These are phyloP conservation scores for Crassisporium funariophilum DNA, from an alignment of 768 basidiomycete species.

Conservation along the genomic window DNA sequence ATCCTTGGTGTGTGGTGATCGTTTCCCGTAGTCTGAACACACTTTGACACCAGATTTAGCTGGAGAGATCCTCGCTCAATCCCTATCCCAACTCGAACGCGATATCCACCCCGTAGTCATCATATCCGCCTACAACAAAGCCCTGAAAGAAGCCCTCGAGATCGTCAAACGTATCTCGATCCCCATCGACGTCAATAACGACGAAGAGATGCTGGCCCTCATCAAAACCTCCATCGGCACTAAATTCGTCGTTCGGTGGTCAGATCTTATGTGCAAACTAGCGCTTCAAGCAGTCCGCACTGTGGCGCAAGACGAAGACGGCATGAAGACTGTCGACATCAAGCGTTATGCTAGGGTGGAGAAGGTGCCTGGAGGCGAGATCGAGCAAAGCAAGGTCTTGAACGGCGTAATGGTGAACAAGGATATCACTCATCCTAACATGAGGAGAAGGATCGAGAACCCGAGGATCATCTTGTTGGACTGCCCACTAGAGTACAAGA, in stretches of 20 bases:
- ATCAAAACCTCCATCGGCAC: constrained; percentile 99
- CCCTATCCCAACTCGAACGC: constrained; percentile 88
- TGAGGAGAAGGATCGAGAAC: constrained; percentile 88
- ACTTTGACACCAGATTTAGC: constrained; percentile 40
- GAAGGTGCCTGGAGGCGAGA: constrained; percentile 97
- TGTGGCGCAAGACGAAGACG: constrained; percentile 76
- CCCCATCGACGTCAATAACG: constrained; percentile 85
- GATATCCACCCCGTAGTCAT: constrained; percentile 99
- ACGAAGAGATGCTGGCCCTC: constrained; percentile 90
- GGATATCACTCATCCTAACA: constrained; percentile 97
- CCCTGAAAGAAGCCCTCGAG: constrained; percentile 87
- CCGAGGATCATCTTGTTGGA: constrained; percentile 90
- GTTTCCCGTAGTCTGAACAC: background rate
- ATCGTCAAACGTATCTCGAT: constrained; percentile 87
- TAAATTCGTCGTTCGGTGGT: constrained; percentile 96
- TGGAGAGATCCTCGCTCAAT: constrained; percentile 96
- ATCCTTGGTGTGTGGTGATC: constrained; percentile 72
- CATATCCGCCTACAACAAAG: constrained; percentile 97
- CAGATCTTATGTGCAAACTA: constrained; percentile 94
- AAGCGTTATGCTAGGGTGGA: constrained; percentile 98
- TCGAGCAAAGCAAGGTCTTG: constrained; percentile 87
- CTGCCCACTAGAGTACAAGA: constrained; percentile 98
- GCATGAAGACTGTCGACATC: constrained; percentile 90
- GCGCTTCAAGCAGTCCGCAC: constrained; percentile 91
- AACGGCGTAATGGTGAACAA: constrained; percentile 97